Percentiles rank a stretch among this genome's conserved stretches.
phyloP scores from a whole-genome alignment of 208 protist genomes.

The Phytomonas sp. region DNA sequence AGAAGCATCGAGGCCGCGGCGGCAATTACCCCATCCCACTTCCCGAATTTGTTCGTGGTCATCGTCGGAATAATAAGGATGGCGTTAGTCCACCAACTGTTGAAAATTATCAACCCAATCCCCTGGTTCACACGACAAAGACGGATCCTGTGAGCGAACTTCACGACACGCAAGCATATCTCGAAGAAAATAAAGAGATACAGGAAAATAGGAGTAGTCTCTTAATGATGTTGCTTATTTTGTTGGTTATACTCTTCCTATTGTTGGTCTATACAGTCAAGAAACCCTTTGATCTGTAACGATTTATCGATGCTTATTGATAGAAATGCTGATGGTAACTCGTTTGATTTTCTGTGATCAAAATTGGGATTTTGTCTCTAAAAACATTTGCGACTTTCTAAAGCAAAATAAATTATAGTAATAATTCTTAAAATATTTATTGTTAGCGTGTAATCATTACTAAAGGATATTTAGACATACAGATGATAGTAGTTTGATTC shows the following conservation, averaged over 20 bases:
- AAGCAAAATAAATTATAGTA: not conserved
- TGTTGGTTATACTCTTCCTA: not conserved
- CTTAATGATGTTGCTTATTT: not conserved
- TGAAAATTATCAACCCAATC: not conserved
- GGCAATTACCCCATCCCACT: not conserved
- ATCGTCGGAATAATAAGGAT: constrained; percentile 2
- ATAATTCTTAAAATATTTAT: constrained; percentile 3
- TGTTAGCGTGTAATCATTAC: not conserved
- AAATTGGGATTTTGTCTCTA: not conserved
- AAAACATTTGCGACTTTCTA: not conserved
- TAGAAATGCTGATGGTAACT: not conserved
- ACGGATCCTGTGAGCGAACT: not conserved
- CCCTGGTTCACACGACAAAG: not conserved
- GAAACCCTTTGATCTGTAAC: not conserved
- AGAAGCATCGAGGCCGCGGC: constrained; percentile 13
- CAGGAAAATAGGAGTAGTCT: not conserved
- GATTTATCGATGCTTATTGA: not conserved
- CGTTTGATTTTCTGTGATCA: not conserved
- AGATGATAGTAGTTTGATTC: not conserved
- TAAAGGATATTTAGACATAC: not conserved
- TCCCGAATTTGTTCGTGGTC: not conserved
- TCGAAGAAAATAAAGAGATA: not conserved
- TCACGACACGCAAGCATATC: not conserved
- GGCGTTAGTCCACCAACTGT: constrained; percentile 9
- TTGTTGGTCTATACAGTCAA: not conserved